Percentiles rank a stretch among this genome's conserved stretches.
Conservation (phyloP, 2,329 filamentous ascomycete genomes). For the Hypoxylon sp. region DNA sequence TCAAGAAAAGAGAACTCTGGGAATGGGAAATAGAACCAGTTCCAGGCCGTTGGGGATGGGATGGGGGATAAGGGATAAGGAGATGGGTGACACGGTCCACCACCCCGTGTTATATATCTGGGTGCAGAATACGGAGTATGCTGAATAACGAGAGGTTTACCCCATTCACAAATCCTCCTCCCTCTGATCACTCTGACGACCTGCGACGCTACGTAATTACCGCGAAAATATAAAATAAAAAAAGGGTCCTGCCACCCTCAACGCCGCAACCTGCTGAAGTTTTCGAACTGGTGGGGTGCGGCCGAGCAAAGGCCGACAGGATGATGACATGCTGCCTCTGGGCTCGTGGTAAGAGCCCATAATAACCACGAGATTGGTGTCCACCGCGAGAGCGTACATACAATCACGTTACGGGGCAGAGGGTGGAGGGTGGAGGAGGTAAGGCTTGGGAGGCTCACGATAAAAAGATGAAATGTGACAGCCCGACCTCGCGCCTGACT, state of each 20-base stretch:
- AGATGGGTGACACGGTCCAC: slow-evolving; percentile 18
- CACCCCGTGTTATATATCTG: slow-evolving; percentile 24
- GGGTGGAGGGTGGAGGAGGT: not conserved
- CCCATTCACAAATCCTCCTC: not conserved
- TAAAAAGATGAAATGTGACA: slow-evolving; percentile 23
- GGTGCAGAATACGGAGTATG: slow-evolving; percentile 2
- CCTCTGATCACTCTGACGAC: not conserved
- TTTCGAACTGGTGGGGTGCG: slow-evolving; percentile 15
- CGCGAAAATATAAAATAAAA: slow-evolving; percentile 20
- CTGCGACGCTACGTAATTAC: slow-evolving; percentile 12
- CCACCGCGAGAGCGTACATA: slow-evolving; percentile 12
- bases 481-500: too few relatives aligned
- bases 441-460: not conserved
- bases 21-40: slow-evolving; percentile 24
- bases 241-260: slow-evolving; percentile 19
- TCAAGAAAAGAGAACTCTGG: not conserved
- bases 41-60: slow-evolving; percentile 29
- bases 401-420: too few relatives aligned
- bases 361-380: slow-evolving; percentile 20
- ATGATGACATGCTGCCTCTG: slow-evolving; percentile 30
- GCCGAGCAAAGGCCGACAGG: slow-evolving; percentile 35
- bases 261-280: slow-evolving; percentile 2
- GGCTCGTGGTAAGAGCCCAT: slow-evolving; percentile 8
- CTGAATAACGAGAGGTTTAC: not conserved
- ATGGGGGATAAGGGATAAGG: slow-evolving; percentile 20